Base-by-base conservation (phyloP, 106 monocot species). In the Chionographis japonica region DNA sequence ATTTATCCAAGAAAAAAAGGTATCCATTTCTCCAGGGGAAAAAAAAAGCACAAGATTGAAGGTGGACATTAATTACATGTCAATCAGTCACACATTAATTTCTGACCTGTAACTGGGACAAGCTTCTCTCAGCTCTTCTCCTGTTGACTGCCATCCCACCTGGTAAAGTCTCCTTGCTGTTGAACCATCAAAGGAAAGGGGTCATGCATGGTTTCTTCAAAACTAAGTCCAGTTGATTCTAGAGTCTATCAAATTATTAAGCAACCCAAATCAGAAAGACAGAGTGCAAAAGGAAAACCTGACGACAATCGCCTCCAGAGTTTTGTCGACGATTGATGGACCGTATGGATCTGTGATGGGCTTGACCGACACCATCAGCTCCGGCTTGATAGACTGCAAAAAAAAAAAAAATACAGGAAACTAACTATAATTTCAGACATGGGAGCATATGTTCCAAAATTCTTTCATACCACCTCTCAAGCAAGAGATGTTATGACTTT, bases 111-210 rank as follows among this genome's bases (percentile, higher is more conserved):
- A 80, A 62, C 46, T 75, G 75, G 8, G 65, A 71, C 46, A 80
- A 61, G 46, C 75, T 70, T 60, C 65, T 80, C 59, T 80, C 80
- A 37, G 71, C 75, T 54, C 75, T 75, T 60, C 60, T 80, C 54
- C 66, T 75, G 52, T 80, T 80, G 36, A 80, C 80, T 6, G 72
- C 72, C 10, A 54, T 60, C 17, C 78, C 78, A 52, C 78, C 72
- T 36, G 72, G 66, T 39, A 72, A 55, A 0, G 78, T 78, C 35
- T 78, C 78, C 66, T 78, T 78, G 60, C 78, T 78, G 61, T 50
- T 39, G 4, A 20, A 61, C 17, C 27, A 61, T 27, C 36, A 38
- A 35, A 46, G 9, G 5, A 46, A 46, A 27, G 5, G 9, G 5
- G 46, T 46, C 9, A 46, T 46, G 46, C 46, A 35, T 58, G 18